Conservation (phyloP, 2,329 filamentous ascomycete genomes). For the Pseudonectria buxi region DNA sequence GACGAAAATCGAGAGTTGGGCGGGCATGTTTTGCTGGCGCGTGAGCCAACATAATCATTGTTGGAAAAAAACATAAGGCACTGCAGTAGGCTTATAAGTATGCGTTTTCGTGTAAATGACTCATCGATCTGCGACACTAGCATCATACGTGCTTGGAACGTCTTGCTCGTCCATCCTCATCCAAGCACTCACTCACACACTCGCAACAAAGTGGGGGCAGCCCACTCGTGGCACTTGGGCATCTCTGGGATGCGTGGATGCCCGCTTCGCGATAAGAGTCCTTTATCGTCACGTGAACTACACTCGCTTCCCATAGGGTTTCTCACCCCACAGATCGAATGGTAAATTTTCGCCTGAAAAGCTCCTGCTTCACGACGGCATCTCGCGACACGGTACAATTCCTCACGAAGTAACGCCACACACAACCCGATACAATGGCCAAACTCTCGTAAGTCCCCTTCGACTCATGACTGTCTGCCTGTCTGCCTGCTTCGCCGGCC, state of each 20-base stretch:
- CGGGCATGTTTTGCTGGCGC: too few relatives aligned
- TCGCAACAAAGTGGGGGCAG: background rate
- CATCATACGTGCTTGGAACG: too few relatives aligned
- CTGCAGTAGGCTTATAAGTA: too few relatives aligned
- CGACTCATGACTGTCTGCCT: conserved; percentile 3
- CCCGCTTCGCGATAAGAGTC: conserved; percentile 14
- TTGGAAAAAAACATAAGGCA: too few relatives aligned
- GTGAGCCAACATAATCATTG: too few relatives aligned
- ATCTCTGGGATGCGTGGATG: too few relatives aligned
- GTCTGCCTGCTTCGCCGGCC: conserved; percentile 2
- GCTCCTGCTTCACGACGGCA: conserved; percentile 29
- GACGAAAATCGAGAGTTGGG: too few relatives aligned
- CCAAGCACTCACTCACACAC: too few relatives aligned
- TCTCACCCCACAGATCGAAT: conserved; percentile 32
- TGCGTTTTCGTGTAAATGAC: too few relatives aligned
- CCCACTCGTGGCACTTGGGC: too few relatives aligned
- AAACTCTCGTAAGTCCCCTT: conserved; percentile 52
- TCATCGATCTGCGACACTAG: too few relatives aligned
- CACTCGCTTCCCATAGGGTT: conserved; percentile 33
- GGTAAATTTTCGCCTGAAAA: conserved; percentile 30
- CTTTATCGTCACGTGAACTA: conserved; percentile 27
- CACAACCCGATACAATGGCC: conserved; percentile 52
- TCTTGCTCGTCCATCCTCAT: too few relatives aligned
- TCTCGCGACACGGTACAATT: conserved; percentile 31
- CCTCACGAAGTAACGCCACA: conserved; percentile 35